These are phyloP conservation scores for Alternaria incomplexa DNA, from an alignment of 2,329 filamentous ascomycete species.

Conservation along the genomic window DNA sequence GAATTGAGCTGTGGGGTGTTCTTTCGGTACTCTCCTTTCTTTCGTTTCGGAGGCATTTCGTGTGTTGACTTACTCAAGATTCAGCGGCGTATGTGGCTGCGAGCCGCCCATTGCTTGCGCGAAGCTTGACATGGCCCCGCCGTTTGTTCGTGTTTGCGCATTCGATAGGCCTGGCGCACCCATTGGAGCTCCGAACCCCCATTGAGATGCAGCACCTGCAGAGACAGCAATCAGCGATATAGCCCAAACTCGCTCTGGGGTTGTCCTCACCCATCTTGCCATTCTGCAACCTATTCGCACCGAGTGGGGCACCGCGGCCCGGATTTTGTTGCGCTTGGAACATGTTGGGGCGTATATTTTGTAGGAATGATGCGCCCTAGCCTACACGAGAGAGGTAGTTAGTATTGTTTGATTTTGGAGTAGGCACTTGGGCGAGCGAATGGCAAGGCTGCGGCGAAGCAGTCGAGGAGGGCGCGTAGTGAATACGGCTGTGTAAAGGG, in stretches of 20 bases:
- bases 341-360: conserved; percentile 59
- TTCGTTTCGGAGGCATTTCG: conserved; percentile 4
- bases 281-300: conserved; percentile 59
- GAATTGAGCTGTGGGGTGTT: neutral
- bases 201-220: conserved; percentile 61
- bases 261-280: conserved; percentile 58
- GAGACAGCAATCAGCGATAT: conserved; percentile 25
- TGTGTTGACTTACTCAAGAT: conserved; percentile 60
- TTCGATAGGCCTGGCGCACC: conserved; percentile 59
- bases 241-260: neutral
- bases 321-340: conserved; percentile 59
- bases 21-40: neutral
- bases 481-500: neutral
- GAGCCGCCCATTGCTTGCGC: conserved; percentile 63
- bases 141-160: conserved; percentile 59
- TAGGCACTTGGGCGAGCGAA: neutral
- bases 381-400: conserved; percentile 43
- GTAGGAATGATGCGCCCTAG: conserved; percentile 58
- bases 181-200: conserved; percentile 63
- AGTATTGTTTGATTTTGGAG: conserved; percentile 12
- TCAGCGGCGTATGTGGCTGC: conserved; percentile 60
- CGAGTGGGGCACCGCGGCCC: conserved; percentile 56
- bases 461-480: conserved; percentile 1
- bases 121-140: conserved; percentile 59
- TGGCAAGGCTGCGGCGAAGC: neutral